Evolutionary conservation across 2,329 filamentous ascomycete genomes (phyloP), one percentile per base, ranked within the genome.

Genomic region (Diaporthe amygdali): DNA sequence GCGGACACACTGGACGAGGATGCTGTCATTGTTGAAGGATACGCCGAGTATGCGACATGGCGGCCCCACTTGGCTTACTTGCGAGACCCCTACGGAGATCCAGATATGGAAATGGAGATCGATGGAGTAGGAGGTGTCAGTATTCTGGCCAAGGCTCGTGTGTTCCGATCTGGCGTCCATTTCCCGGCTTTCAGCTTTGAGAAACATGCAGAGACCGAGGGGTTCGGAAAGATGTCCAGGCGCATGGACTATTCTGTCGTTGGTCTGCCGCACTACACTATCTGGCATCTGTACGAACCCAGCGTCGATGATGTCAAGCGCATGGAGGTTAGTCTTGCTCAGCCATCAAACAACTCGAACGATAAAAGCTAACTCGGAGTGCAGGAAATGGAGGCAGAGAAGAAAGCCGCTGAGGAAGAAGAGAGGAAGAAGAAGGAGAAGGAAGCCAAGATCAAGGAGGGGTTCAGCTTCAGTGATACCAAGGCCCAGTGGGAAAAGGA

Each of bases 251-350:
- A 94, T 79, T 97, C 95, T 0, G 96, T 99, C 22, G 93, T 99
- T 71, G 96, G 96, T 39, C 87, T 99, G 56, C 96, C 96, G 8
- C 96, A 99, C 80, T 99, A 99, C 82, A 97, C 95, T 1, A 98
- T 99, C 75, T 99, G 96, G 96, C 96, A 99, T 91, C 87, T 99
- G 78, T 99, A 99, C 85, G 96, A 99, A 82, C 96, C 96, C n/a
- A 97, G 94, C 77, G 94, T 98, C 20, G 96, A 99, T 78, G 96
- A 99, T 78, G 94, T 98, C 74, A 92, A 93, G 72, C 96, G 98
- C 79, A 99, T 99, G 96, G 96, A 95, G 85, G 90, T 91, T 81
- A 72, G 84, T 78, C 10, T 34, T 5, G n/a, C 8, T 37, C 59
- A 15, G n/a, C n/a, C 20, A 15, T 54, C 56, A 30, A 20, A 68